These are phyloP conservation scores for Hemerocallis citrina DNA, from an alignment of 106 monocot genomes.

Conservation along the genomic window DNA sequence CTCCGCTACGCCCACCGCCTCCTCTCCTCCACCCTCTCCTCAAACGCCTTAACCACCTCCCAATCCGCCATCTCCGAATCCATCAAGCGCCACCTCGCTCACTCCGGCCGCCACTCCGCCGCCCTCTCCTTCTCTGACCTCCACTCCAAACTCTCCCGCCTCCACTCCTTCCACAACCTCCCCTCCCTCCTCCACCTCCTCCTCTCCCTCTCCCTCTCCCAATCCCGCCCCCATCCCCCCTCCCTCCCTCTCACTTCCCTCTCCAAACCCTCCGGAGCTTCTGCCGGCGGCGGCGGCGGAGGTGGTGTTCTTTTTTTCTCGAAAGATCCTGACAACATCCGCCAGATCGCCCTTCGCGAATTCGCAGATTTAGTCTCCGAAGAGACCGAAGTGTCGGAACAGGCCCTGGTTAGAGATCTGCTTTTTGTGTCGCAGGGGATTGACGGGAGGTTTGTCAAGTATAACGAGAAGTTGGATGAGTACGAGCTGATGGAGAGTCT, in stretches of 20 bases:
- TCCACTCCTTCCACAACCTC: conserved; percentile 34
- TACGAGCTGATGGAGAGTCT: conserved; percentile 61
- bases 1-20: conserved; percentile 73
- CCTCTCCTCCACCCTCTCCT: conserved; percentile 76
- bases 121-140: conserved; percentile 84
- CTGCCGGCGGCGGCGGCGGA: neutral
- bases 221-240: conserved; percentile 11
- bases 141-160: conserved; percentile 48
- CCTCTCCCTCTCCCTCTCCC: conserved; percentile 17
- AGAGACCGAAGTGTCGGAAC: conserved; percentile 60
- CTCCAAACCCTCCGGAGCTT: conserved; percentile 10
- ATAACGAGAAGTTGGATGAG: conserved; percentile 31
- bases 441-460: conserved; percentile 65
- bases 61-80: conserved; percentile 62
- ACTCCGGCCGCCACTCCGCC: conserved; percentile 40
- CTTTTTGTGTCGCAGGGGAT: conserved; percentile 82
- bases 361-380: conserved; percentile 58
- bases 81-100: conserved; percentile 77
- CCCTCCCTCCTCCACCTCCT: conserved; percentile 76
- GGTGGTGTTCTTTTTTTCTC: conserved; percentile 64
- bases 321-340: conserved; percentile 81
- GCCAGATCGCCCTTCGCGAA: conserved; percentile 82
- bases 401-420: conserved; percentile 63
- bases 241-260: conserved; percentile 23
- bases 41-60: conserved; percentile 47